Percentiles rank a stretch among this genome's conserved stretches.
Evolutionary conservation across 2,329 filamentous ascomycete genomes (phyloP).

Genomic region (Fusarium coffeatum): DNA sequence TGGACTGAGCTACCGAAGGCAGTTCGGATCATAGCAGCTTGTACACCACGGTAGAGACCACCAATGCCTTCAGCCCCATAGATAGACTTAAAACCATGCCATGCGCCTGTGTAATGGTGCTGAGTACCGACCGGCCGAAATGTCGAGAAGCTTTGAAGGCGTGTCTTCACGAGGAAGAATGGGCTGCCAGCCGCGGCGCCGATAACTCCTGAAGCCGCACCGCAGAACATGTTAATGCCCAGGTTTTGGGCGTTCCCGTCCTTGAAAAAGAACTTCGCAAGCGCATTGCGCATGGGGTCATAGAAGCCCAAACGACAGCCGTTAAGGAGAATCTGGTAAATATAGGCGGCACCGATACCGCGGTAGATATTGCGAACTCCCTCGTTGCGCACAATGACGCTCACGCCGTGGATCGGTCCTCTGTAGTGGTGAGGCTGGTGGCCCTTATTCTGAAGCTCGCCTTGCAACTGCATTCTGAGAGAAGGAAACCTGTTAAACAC

Average conservation of each 20-base stretch:
- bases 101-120: slow-evolving; percentile 87
- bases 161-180: slow-evolving; percentile 98
- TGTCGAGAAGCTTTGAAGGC: slow-evolving; percentile 92
- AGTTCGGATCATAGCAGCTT: slow-evolving; percentile 93
- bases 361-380: slow-evolving; percentile 87
- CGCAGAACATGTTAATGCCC: slow-evolving; percentile 92
- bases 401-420: slow-evolving; percentile 90
- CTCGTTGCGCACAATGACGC: slow-evolving; percentile 91
- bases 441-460: slow-evolving; percentile 88
- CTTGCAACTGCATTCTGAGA: slow-evolving; percentile 88
- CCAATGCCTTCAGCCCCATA: slow-evolving; percentile 79
- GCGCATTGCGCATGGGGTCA: slow-evolving; percentile 83
- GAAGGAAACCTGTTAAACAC: slow-evolving; percentile 11
- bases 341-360: slow-evolving; percentile 90
- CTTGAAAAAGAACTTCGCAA: slow-evolving; percentile 77
- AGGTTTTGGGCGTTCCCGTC: slow-evolving; percentile 83
- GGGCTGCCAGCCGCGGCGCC: slow-evolving; percentile 94
- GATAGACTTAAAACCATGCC: slow-evolving; percentile 85
- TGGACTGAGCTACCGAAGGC: slow-evolving; percentile 97
- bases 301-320: slow-evolving; percentile 98
- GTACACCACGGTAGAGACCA: slow-evolving; percentile 90
- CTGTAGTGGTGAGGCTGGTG: slow-evolving; percentile 89
- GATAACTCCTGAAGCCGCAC: slow-evolving; percentile 87
- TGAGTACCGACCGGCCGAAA: slow-evolving; percentile 97
- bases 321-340: slow-evolving; percentile 96